Conservation (phyloP, 108 stramenopile species). For the Discostella pseudostelligera region DNA sequence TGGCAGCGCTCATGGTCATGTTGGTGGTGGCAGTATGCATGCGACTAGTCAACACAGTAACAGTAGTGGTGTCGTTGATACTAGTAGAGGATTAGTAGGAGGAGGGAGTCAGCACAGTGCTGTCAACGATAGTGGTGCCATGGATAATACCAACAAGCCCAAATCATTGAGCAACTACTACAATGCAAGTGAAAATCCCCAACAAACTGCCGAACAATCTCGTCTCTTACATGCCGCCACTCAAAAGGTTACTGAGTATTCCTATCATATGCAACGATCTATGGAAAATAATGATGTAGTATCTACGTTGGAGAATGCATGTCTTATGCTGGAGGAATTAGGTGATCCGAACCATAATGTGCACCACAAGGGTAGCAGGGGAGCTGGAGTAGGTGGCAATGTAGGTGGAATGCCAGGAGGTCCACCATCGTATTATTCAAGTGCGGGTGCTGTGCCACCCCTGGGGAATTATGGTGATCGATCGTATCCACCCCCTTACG, state of each 20-base stretch:
- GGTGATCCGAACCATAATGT: constrained; percentile 76
- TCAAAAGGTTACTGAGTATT: constrained; percentile 68
- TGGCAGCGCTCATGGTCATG: neutral
- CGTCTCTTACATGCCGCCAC: constrained; percentile 48
- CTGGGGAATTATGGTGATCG: constrained; percentile 37
- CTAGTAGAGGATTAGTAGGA: neutral
- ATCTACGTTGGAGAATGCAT: constrained; percentile 75
- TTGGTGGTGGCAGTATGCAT: neutral
- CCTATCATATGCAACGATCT: constrained; percentile 78
- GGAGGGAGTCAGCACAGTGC: neutral
- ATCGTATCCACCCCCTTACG: constrained; percentile 11
- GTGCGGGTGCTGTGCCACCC: constrained; percentile 37
- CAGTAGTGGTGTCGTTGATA: neutral
- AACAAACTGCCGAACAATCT: constrained; percentile 32
- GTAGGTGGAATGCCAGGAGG: neutral
- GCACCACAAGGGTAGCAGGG: constrained; percentile 15
- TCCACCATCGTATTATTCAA: constrained; percentile 30
- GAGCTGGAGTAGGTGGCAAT: neutral
- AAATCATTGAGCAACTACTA: neutral
- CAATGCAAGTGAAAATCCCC: neutral
- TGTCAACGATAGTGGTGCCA: neutral
- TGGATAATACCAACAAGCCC: constrained; percentile 13
- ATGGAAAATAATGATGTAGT: constrained; percentile 81
- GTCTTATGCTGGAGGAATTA: constrained; percentile 92
- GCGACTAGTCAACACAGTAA: constrained; percentile 2